phyloP scores from a whole-genome alignment of 495 filamentous ascomycete species.

The Glonium stellatum region DNA sequence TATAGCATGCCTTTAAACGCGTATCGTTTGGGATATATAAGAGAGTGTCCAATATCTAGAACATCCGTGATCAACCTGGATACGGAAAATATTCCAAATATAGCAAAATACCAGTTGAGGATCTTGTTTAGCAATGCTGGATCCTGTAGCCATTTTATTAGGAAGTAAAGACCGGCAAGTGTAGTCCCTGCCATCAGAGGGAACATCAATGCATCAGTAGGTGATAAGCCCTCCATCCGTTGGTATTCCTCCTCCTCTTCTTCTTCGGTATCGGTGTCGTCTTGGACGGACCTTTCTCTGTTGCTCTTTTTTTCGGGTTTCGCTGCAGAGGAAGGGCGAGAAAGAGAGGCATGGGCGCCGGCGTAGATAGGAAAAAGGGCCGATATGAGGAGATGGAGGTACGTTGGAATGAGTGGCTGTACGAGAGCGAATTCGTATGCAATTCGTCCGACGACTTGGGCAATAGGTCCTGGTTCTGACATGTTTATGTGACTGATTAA shows the following conservation, averaged over 20 bases:
- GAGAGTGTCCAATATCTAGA: constrained; percentile 55
- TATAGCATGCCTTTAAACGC: constrained; percentile 42
- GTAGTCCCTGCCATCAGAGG: constrained; percentile 71
- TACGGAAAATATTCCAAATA: constrained; percentile 69
- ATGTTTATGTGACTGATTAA: constrained; percentile 21
- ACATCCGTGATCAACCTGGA: constrained; percentile 61
- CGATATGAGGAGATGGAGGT: constrained; percentile 59
- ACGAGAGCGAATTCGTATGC: constrained; percentile 46
- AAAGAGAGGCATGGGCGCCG: constrained; percentile 58
- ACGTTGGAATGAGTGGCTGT: constrained; percentile 55
- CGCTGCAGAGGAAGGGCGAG: constrained; percentile 75
- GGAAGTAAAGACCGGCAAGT: constrained; percentile 72
- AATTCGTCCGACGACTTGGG: constrained; percentile 43
- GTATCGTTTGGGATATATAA: constrained; percentile 66
- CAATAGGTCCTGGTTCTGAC: constrained; percentile 42
- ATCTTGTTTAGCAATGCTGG: constrained; percentile 76
- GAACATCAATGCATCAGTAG: constrained; percentile 79
- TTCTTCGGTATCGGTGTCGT: constrained; percentile 54
- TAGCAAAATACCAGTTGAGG: constrained; percentile 76
- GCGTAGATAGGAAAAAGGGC: constrained; percentile 68
- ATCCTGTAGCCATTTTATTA: constrained; percentile 84
- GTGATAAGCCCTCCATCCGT: constrained; percentile 67
- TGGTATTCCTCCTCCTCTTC: constrained; percentile 42
- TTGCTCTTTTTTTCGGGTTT: constrained; percentile 40
- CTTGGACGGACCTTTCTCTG: constrained; percentile 39